Evolutionary conservation across 108 stramenopile genomes (phyloP), one percentile per base, ranked within the genome.

Genomic region (Mayamaea pseudoterrestris): DNA sequence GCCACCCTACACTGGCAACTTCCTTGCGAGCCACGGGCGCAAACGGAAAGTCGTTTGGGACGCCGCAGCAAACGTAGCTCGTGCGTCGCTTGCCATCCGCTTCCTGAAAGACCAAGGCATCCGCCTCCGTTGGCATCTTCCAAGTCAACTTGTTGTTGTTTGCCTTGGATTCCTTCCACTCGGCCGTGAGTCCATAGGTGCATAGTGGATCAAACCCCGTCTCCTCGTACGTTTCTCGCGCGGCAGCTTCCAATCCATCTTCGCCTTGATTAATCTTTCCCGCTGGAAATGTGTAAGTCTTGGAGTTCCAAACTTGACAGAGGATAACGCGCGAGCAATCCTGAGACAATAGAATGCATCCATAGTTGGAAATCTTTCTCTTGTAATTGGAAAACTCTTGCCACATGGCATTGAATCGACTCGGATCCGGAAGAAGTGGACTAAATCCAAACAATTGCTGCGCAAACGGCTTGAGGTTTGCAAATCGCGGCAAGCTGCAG

Each of bases 261-360:
- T 91, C 90, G 32, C 76, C 75, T 56, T 91, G 78, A 50, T 91
- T 91, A 21, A 91, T 82, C 44, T 91, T 91, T 36, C 90, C 90
- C 0, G 76, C 71, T 0, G 90, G 90, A 32, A 86, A 69, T 4
- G 84, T 91, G 81, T 81, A 87, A 3, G 50, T 35, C 16, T 83
- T 66, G 5, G 78, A 63, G 36, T 83, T 71, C 66, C 71, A 86
- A 20, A 62, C 50, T 29, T 75, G 57, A 68, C 74, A 77, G 30
- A 91, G 25, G 0, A 66, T 63, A 11, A 91, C 40, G 29, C 76
- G 67, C 3, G 73, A 71, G 0, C 60, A 75, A 0, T 65, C 65
- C 8, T 35, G 37, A 42, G 80, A 80, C 18, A 86, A 27, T 27
- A 91, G 42, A 32, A 91, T 91, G 2, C 74, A 75, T 22, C 90